Evolutionary conservation across 495 filamentous ascomycete genomes (phyloP).

Genomic region (Penicillium robsamsonii): DNA sequence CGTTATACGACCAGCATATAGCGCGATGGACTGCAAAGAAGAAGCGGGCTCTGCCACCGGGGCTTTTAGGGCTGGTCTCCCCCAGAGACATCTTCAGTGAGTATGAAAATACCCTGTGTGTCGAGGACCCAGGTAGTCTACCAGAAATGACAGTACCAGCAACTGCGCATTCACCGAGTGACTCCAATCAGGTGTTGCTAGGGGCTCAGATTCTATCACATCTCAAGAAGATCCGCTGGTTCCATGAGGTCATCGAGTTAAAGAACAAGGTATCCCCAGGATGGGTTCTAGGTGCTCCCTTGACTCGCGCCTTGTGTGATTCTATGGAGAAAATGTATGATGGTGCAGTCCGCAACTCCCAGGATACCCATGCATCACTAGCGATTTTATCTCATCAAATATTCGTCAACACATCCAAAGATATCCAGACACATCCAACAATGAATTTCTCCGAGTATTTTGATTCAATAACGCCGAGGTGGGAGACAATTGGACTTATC

Average conservation of each 20-base stretch:
- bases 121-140: background rate
- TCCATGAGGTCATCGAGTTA: constrained; percentile 2
- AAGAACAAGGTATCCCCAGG: background rate
- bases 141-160: background rate
- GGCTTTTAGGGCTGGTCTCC: background rate
- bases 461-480: constrained; percentile 3
- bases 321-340: constrained; percentile 6
- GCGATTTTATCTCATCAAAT: background rate
- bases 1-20: background rate
- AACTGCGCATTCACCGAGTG: background rate
- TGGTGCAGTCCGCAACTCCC: background rate
- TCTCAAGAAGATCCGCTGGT: constrained; percentile 1
- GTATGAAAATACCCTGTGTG: background rate
- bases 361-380: background rate
- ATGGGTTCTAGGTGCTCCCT: background rate
- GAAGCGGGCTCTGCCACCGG: background rate
- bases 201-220: constrained; percentile 2
- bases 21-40: background rate
- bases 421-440: background rate
- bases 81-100: constrained; percentile 1
- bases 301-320: background rate
- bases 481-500: constrained; percentile 14
- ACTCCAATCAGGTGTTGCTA: background rate
- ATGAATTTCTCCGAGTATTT: constrained; percentile 13
- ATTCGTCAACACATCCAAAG: background rate